A percentile compares a stretch with the other conserved stretches of the same genome.
phyloP scores from a whole-genome alignment of 2,329 filamentous ascomycete genomes.

The Xylariaceae sp. region DNA sequence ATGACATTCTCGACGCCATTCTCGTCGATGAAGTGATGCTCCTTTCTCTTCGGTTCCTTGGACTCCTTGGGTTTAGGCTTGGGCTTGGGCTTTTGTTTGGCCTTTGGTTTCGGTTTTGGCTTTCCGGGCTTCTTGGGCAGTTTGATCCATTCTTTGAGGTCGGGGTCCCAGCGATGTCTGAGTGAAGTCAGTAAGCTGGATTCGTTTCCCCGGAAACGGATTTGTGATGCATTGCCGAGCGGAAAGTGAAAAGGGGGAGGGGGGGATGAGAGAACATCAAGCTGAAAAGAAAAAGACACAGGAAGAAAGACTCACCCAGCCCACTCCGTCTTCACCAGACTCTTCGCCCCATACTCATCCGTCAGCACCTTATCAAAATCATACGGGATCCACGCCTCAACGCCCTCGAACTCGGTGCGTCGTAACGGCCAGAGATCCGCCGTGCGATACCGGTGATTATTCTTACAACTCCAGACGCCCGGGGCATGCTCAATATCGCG shows the following conservation, averaged over 20 bases:
- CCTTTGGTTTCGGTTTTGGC: neutral
- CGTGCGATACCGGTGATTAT: constrained; percentile 65
- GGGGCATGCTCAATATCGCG: constrained; percentile 54
- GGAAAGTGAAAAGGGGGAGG: too few relatives aligned
- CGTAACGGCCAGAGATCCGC: constrained; percentile 73
- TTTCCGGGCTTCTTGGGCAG: constrained; percentile 25
- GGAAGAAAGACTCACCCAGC: too few relatives aligned
- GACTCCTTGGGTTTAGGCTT: too few relatives aligned
- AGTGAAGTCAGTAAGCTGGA: neutral
- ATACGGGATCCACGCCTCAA: constrained; percentile 64
- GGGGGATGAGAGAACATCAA: too few relatives aligned
- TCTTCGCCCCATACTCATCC: constrained; percentile 60
- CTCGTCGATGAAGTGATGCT: constrained; percentile 7
- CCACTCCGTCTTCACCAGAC: constrained; percentile 55
- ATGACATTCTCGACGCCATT: constrained; percentile 18
- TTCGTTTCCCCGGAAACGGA: too few relatives aligned
- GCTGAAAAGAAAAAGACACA: too few relatives aligned
- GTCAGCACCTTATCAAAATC: constrained; percentile 60
- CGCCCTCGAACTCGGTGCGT: constrained; percentile 68
- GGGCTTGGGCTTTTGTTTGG: too few relatives aligned
- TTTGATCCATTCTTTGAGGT: constrained; percentile 56
- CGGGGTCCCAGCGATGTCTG: constrained; percentile 57
- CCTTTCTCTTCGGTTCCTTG: constrained; percentile 4
- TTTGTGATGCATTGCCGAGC: too few relatives aligned
- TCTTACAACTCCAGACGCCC: constrained; percentile 73